phyloP scores from a whole-genome alignment of 805 yeast species.

The Candida maesae region DNA sequence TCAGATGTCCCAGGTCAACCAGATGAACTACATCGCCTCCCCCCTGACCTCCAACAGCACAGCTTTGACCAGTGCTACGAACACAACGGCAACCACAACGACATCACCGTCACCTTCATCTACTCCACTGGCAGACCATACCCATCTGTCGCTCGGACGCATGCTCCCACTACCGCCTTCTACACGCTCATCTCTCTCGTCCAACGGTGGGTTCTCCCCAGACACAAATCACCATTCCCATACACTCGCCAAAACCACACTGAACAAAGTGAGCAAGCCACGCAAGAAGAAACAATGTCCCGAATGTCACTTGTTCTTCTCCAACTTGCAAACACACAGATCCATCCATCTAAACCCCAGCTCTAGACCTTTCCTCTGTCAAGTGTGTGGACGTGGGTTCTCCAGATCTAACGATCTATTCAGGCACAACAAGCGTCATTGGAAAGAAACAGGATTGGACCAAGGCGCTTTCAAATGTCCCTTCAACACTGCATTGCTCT shows the following conservation, averaged over 20 bases:
- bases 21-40: slow-evolving; percentile 10
- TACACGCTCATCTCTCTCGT: background rate
- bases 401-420: slow-evolving; percentile 83
- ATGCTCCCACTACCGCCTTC: slow-evolving; percentile 2
- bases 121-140: slow-evolving; percentile 7
- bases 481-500: slow-evolving; percentile 36
- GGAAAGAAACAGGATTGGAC: slow-evolving; percentile 67
- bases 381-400: slow-evolving; percentile 78
- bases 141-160: slow-evolving; percentile 3
- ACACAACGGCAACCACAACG: slow-evolving; percentile 6
- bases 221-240: slow-evolving; percentile 2
- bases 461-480: slow-evolving; percentile 80
- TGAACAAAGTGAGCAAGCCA: slow-evolving; percentile 40
- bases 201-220: background rate
- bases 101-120: slow-evolving; percentile 9
- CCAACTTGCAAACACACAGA: slow-evolving; percentile 80
- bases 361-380: slow-evolving; percentile 74
- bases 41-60: background rate
- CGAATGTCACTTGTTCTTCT: slow-evolving; percentile 61
- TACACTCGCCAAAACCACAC: too few species aligned
- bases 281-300: slow-evolving; percentile 72
- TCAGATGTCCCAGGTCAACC: too few species aligned
- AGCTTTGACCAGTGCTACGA: background rate
- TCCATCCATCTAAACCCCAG: slow-evolving; percentile 72
- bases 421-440: slow-evolving; percentile 82